phyloP scores from a whole-genome alignment of 306 rosid genomes.

The Dicorynia guianensis region DNA sequence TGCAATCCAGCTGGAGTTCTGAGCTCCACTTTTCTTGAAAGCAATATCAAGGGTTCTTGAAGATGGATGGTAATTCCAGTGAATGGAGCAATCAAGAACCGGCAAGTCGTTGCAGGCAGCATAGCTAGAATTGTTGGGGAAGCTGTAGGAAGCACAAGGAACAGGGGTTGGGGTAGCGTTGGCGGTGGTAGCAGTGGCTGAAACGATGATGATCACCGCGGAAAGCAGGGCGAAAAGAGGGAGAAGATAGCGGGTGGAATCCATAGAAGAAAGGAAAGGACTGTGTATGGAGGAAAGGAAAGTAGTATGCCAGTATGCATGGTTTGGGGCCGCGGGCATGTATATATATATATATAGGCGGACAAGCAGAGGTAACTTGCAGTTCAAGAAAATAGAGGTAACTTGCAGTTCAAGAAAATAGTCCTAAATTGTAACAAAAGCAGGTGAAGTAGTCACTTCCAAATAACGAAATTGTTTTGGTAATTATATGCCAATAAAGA shows the following conservation, averaged over 20 bases:
- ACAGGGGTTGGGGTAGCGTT: neutral
- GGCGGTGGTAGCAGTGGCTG: no score
- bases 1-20: slow-evolving; percentile 43
- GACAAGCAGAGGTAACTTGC: no score
- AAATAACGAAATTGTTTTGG: no score
- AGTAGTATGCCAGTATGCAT: no score
- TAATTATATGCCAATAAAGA: no score
- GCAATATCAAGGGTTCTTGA: slow-evolving; percentile 38
- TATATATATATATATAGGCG: no score
- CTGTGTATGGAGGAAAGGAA: neutral
- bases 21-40: slow-evolving; percentile 22
- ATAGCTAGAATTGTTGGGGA: slow-evolving; percentile 3
- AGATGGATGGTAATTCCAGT: slow-evolving; percentile 47
- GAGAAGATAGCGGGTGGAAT: neutral
- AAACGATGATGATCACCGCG: neutral
- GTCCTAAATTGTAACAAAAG: no score
- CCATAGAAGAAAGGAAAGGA: neutral
- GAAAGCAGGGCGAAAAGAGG: neutral
- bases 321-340: no score
- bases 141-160: slow-evolving; percentile 17
- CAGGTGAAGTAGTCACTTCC: no score
- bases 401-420: no score
- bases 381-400: no score
- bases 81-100: slow-evolving; percentile 30
- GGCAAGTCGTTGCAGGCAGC: slow-evolving; percentile 43